These are phyloP conservation scores for Gastrolobium bilobum DNA, from an alignment of 306 rosid genomes.

Conservation along the genomic window DNA sequence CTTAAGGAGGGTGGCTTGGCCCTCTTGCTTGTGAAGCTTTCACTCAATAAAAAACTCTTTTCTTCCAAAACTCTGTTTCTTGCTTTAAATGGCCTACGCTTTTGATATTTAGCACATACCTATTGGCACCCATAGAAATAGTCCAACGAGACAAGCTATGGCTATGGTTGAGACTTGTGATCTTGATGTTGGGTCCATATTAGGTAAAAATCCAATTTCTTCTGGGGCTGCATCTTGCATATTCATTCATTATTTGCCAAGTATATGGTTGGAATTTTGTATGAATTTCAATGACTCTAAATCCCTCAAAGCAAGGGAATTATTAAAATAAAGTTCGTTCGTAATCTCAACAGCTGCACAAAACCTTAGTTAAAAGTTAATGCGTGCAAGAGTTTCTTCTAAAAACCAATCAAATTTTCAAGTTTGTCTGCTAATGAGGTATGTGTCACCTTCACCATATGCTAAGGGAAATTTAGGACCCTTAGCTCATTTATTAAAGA, in stretches of 20 bases:
- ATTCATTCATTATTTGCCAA: slow-evolving; percentile 35
- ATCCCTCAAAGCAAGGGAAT: slow-evolving; percentile 56
- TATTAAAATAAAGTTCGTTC: slow-evolving; percentile 49
- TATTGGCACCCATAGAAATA: slow-evolving; percentile 21
- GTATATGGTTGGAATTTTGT: slow-evolving; percentile 45
- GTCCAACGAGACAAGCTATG: slow-evolving; percentile 46
- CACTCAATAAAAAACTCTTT: slow-evolving; percentile 46
- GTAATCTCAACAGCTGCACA: slow-evolving; percentile 35
- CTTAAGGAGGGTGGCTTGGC: slow-evolving; percentile 17
- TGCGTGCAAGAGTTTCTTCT: slow-evolving; percentile 36
- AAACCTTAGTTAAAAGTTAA: slow-evolving; percentile 12
- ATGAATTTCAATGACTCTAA: slow-evolving; percentile 45
- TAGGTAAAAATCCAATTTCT: slow-evolving; percentile 31
- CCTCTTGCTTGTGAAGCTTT: slow-evolving; percentile 44
- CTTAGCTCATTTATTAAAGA: slow-evolving; percentile 33
- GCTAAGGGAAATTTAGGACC: slow-evolving; percentile 28
- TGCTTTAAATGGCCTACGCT: slow-evolving; percentile 34
- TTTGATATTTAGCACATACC: slow-evolving; percentile 21
- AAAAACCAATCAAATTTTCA: slow-evolving; percentile 34
- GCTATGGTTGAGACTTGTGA: slow-evolving; percentile 44
- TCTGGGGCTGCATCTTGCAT: slow-evolving; percentile 25
- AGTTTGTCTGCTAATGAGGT: slow-evolving; percentile 43
- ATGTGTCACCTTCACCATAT: slow-evolving; percentile 37
- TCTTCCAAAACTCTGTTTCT: slow-evolving; percentile 48
- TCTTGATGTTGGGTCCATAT: slow-evolving; percentile 52